A percentile compares a stretch with the other conserved stretches of the same genome.
These are phyloP conservation scores for Elongisporangium prolatum DNA, from an alignment of 352 stramenopile genomes.

Conservation along the genomic window DNA sequence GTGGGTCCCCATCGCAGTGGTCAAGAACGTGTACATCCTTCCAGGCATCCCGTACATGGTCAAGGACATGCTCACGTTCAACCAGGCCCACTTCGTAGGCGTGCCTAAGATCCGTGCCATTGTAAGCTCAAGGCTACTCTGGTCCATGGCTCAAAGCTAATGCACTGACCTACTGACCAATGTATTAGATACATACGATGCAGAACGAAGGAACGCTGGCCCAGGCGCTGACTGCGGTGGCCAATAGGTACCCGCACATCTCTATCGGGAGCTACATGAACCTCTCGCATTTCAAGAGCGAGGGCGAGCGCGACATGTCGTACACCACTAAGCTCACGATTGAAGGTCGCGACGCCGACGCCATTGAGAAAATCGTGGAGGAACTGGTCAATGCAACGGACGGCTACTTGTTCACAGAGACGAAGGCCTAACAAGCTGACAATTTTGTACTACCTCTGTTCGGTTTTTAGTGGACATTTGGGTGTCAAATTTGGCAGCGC, in stretches of 20 bases:
- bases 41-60: constrained; percentile 80
- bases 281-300: constrained; percentile 50
- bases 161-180: too few species aligned
- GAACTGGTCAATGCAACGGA: constrained; percentile 15
- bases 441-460: too few species aligned
- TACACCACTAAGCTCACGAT: constrained; percentile 73
- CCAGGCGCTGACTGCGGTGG: constrained; percentile 48
- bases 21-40: constrained; percentile 84
- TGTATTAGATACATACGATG: constrained; percentile 62
- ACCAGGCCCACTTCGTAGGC: constrained; percentile 74
- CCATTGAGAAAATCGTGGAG: constrained; percentile 51
- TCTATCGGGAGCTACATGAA: constrained; percentile 86
- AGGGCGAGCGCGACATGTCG: constrained; percentile 37
- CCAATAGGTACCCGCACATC: constrained; percentile 62
- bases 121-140: too few species aligned
- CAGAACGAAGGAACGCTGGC: constrained; percentile 68
- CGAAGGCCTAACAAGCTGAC: not conserved
- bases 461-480: too few species aligned
- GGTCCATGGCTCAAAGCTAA: too few species aligned
- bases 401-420: not conserved
- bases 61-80: constrained; percentile 74
- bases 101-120: constrained; percentile 73
- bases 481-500: too few species aligned
- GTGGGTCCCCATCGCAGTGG: constrained; percentile 72
- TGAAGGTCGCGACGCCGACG: constrained; percentile 41